phyloP scores from a whole-genome alignment of 345 rosid species.

The Iberis pinnata region DNA sequence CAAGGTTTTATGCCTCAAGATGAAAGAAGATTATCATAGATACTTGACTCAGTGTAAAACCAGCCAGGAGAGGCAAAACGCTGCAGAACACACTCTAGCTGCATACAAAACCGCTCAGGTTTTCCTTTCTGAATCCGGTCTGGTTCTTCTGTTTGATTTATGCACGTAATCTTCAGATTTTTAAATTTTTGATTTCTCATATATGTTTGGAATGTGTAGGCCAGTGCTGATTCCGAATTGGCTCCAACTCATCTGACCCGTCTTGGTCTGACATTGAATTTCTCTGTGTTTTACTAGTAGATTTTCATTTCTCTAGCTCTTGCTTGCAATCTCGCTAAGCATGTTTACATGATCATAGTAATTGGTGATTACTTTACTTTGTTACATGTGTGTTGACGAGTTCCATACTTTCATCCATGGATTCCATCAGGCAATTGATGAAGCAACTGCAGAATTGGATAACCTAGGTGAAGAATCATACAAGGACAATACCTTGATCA shows the following conservation, averaged over 20 bases:
- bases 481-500: constrained; percentile 79
- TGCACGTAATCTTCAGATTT: no score
- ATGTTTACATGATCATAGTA: constrained; percentile 34
- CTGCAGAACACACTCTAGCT: constrained; percentile 80
- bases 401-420: no score
- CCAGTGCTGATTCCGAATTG: constrained; percentile 75
- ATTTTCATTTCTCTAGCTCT: constrained; percentile 91
- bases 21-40: constrained; percentile 95
- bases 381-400: constrained; percentile 7
- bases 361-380: neutral
- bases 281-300: constrained; percentile 91
- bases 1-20: constrained; percentile 85
- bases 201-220: constrained; percentile 34
- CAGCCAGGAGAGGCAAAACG: constrained; percentile 83
- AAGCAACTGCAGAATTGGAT: constrained; percentile 94
- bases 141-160: no score
- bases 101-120: constrained; percentile 99
- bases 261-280: constrained; percentile 82
- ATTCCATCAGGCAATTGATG: constrained; percentile 93
- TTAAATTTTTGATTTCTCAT: neutral
- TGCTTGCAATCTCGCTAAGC: constrained; percentile 90
- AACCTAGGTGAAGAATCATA: constrained; percentile 96
- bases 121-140: neutral
- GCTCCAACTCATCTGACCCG: constrained; percentile 96
- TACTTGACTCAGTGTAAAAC: constrained; percentile 89